Conservation (phyloP, 441 rosid species). For the Adansonia rubrostipa region DNA sequence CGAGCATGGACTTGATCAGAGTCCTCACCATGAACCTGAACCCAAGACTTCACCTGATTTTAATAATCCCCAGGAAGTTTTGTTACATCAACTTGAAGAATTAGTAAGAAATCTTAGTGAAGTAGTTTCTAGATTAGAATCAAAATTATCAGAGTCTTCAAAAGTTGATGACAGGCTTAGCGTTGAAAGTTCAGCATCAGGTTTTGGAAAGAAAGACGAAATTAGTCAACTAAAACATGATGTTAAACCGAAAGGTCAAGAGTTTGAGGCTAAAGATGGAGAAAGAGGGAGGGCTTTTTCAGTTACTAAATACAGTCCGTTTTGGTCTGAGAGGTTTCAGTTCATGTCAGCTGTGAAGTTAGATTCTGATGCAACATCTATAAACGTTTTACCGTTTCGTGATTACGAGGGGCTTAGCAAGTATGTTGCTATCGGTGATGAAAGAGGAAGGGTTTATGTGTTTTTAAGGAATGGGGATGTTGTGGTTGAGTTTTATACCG, state of each 20-base stretch:
- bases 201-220: slow-evolving; percentile 33
- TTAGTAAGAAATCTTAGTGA: slow-evolving; percentile 71
- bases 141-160: slow-evolving; percentile 46
- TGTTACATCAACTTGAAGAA: slow-evolving; percentile 67
- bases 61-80: slow-evolving; percentile 41
- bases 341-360: slow-evolving; percentile 87
- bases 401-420: slow-evolving; percentile 85
- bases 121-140: slow-evolving; percentile 68
- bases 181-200: slow-evolving; percentile 17
- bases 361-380: slow-evolving; percentile 68
- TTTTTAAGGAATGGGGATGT: slow-evolving; percentile 80
- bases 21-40: slow-evolving; percentile 15
- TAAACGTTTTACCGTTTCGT: slow-evolving; percentile 72
- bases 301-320: slow-evolving; percentile 69
- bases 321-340: slow-evolving; percentile 92
- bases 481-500: slow-evolving; percentile 60
- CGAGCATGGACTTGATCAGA: slow-evolving; percentile 38
- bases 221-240: slow-evolving; percentile 24
- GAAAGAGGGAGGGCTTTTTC: slow-evolving; percentile 52
- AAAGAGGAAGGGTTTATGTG: slow-evolving; percentile 72
- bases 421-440: slow-evolving; percentile 88
- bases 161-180: slow-evolving; percentile 27
- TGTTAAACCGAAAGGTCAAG: slow-evolving; percentile 31
- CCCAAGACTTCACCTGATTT: slow-evolving; percentile 31
- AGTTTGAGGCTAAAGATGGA: slow-evolving; percentile 36